A percentile compares a stretch with the other conserved stretches of the same genome.
Evolutionary conservation across 345 rosid genomes (phyloP).

Genomic region (Kernera saxatilis): DNA sequence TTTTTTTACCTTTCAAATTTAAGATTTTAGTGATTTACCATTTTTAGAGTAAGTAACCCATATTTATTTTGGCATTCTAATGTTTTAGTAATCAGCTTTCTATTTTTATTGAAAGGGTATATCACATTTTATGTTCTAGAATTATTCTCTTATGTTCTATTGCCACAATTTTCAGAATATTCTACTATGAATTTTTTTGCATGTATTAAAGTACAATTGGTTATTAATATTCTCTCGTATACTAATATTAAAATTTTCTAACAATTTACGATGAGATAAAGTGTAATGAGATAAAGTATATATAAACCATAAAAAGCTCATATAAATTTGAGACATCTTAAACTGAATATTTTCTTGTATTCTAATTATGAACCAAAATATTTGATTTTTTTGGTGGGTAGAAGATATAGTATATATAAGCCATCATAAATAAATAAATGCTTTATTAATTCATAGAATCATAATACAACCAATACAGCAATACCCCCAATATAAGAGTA

Average conservation of each 20-base stretch:
- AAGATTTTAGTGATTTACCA: background rate
- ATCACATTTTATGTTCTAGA: background rate
- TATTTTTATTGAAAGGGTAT: background rate
- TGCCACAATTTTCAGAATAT: background rate
- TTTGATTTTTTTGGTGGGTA: too few relatives aligned
- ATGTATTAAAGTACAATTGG: background rate
- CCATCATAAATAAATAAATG: background rate
- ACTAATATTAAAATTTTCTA: background rate
- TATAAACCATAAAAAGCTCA: background rate
- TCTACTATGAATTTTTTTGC: background rate
- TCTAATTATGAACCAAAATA: background rate
- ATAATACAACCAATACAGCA: slow-evolving; percentile 21
- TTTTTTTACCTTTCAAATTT: background rate
- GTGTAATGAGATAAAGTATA: background rate
- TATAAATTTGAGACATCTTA: background rate
- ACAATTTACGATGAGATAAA: background rate
- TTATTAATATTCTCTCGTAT: background rate
- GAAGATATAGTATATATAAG: too few relatives aligned
- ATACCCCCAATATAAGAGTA: slow-evolving; percentile 15
- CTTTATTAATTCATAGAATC: slow-evolving; percentile 27
- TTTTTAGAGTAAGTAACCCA: background rate
- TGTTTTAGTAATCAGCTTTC: background rate
- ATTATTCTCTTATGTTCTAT: background rate
- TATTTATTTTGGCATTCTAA: background rate
- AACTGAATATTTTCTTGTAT: background rate